Evolutionary conservation across 805 yeast genomes (phyloP).

Genomic region (Debaryomyces castellii): DNA sequence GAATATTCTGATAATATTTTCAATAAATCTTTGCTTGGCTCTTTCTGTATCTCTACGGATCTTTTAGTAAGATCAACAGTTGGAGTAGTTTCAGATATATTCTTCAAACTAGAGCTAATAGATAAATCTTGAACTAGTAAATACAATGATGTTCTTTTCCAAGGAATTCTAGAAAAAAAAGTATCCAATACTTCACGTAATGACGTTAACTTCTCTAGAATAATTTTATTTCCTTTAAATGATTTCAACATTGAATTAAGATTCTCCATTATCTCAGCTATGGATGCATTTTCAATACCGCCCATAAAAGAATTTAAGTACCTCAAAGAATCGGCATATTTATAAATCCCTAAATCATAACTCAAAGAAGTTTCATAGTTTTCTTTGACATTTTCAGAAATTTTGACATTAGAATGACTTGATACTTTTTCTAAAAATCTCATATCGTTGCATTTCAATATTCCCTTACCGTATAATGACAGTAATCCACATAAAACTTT

Average conservation of each 20-base stretch:
- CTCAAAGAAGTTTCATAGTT: constrained; percentile 22
- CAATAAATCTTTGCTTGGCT: neutral
- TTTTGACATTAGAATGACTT: constrained; percentile 7
- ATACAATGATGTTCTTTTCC: constrained; percentile 9
- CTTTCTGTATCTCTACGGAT: neutral
- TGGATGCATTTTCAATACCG: constrained; percentile 8
- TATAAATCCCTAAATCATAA: constrained; percentile 12
- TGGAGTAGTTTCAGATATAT: neutral
- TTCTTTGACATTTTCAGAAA: constrained; percentile 11
- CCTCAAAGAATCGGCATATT: constrained; percentile 16
- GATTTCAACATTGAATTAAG: constrained; percentile 8
- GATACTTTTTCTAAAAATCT: neutral
- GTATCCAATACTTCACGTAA: neutral
- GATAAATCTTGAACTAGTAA: constrained; percentile 1
- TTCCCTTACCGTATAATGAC: constrained; percentile 4
- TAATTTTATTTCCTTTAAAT: constrained; percentile 4
- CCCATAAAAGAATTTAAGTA: constrained; percentile 9
- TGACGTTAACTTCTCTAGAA: constrained; percentile 2
- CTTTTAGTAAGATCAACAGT: neutral
- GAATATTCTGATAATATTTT: neutral
- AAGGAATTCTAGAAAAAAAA: constrained; percentile 5
- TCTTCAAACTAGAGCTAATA: neutral
- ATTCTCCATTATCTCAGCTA: constrained; percentile 12
- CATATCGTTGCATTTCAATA: neutral
- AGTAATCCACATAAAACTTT: constrained; percentile 4